phyloP scores from a whole-genome alignment of 2,329 filamentous ascomycete genomes.

The Tolypocladium ovalisporum region DNA sequence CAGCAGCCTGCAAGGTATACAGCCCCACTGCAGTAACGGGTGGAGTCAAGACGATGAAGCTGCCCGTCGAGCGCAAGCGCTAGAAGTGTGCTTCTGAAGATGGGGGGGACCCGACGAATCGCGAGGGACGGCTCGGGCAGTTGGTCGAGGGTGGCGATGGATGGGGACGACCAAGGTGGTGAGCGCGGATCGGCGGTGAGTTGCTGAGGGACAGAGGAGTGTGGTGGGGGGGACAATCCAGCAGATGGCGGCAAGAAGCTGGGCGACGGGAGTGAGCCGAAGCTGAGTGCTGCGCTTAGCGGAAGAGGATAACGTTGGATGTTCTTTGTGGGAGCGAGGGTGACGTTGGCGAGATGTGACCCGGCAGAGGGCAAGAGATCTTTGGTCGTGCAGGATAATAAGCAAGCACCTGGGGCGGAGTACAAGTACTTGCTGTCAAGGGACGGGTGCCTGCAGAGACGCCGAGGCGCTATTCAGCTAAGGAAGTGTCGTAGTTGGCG shows the following conservation, averaged over 20 bases:
- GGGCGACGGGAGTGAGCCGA: background rate
- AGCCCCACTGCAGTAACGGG: background rate
- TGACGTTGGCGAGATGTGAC: background rate
- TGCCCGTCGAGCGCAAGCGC: background rate
- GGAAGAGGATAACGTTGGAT: background rate
- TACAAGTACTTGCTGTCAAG: background rate
- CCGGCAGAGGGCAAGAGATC: background rate
- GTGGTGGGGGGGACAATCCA: conserved; percentile 1
- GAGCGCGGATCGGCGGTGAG: conserved; percentile 1
- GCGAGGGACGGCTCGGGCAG: background rate
- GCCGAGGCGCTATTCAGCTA: background rate
- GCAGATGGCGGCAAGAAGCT: background rate
- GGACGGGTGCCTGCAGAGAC: background rate
- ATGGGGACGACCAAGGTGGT: background rate
- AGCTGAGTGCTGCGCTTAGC: background rate
- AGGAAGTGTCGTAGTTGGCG: background rate
- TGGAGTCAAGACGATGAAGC: background rate
- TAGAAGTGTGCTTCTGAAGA: background rate
- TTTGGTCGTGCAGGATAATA: background rate
- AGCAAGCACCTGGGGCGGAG: too few species aligned
- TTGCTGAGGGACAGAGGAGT: background rate
- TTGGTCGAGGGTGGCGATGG: background rate
- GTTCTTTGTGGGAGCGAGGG: background rate
- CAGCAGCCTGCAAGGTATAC: background rate
- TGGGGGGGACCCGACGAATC: background rate